Percentiles rank a stretch among this genome's conserved stretches.
phyloP scores from a whole-genome alignment of 1,284 basidiomycete species.

The Pisolithus thermaeus region DNA sequence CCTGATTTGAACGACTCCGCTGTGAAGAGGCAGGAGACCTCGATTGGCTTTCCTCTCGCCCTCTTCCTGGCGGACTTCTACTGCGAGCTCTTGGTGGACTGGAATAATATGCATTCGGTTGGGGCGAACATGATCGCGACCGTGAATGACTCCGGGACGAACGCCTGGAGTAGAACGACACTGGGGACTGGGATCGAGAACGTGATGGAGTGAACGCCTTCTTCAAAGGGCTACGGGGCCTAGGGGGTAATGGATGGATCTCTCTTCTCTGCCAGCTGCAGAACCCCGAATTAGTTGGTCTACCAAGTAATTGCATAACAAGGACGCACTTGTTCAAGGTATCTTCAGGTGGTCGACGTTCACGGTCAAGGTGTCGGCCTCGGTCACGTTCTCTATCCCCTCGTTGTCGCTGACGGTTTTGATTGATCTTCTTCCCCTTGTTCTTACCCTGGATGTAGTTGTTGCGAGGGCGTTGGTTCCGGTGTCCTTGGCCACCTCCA shows the following conservation, averaged over 20 bases:
- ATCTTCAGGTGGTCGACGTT: conserved; percentile 59
- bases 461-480: conserved; percentile 35
- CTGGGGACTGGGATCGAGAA: conserved; percentile 57
- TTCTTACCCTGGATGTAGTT: conserved; percentile 28
- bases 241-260: conserved; percentile 31
- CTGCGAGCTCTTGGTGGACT: conserved; percentile 35
- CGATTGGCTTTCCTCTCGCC: conserved; percentile 10
- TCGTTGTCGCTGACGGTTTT: conserved; percentile 52
- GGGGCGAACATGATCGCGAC: conserved; percentile 53
- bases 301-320: conserved; percentile 1
- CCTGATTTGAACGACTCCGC: conserved; percentile 25
- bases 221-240: conserved; percentile 28
- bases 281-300: conserved; percentile 1
- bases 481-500: conserved; percentile 30
- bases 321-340: conserved; percentile 62
- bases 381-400: conserved; percentile 35
- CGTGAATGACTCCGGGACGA: conserved; percentile 62
- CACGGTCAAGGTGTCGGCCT: conserved; percentile 39
- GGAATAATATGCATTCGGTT: conserved; percentile 46
- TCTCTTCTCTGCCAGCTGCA: conserved; percentile 51
- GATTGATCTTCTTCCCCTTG: conserved; percentile 33
- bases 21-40: conserved; percentile 38
- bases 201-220: conserved; percentile 41
- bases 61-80: conserved; percentile 31
- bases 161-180: conserved; percentile 55